phyloP scores from a whole-genome alignment of 768 basidiomycete species.

The Cystoderma amianthinum region DNA sequence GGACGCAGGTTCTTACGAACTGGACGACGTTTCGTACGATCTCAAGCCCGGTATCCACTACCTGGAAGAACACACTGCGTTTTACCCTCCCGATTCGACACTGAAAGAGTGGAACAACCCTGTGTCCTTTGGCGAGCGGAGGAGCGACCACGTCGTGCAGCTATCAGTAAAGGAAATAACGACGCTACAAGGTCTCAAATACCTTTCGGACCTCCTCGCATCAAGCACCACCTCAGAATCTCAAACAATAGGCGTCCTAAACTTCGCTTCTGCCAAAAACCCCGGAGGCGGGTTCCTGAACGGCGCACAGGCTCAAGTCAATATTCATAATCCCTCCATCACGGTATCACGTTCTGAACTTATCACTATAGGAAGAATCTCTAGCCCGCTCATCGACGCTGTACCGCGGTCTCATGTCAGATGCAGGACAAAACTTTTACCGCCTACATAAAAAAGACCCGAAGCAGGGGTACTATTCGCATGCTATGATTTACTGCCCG shows the following conservation, averaged over 20 bases:
- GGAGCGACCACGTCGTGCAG: constrained; percentile 5
- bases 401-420: constrained; percentile 51
- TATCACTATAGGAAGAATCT: constrained; percentile 52
- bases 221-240: not conserved
- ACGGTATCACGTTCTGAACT: not conserved
- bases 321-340: constrained; percentile 1
- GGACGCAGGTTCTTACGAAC: constrained; percentile 30
- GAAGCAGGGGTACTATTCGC: constrained; percentile 54
- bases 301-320: constrained; percentile 45
- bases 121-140: not conserved
- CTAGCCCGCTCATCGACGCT: constrained; percentile 68
- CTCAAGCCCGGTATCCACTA: constrained; percentile 15
- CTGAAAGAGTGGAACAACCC: constrained; percentile 35
- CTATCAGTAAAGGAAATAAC: constrained; percentile 40
- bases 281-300: constrained; percentile 64
- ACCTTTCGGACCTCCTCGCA: constrained; percentile 7
- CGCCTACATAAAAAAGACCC: constrained; percentile 38
- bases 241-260: constrained; percentile 54
- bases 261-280: constrained; percentile 64
- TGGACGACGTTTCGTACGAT: constrained; percentile 17
- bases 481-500: constrained; percentile 69
- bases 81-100: constrained; percentile 40
- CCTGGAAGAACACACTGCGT: constrained; percentile 33
- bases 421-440: constrained; percentile 50
- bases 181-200: constrained; percentile 41